Evolutionary conservation across 257 asterid genomes (phyloP).

Genomic region (Agastache rugosa): DNA sequence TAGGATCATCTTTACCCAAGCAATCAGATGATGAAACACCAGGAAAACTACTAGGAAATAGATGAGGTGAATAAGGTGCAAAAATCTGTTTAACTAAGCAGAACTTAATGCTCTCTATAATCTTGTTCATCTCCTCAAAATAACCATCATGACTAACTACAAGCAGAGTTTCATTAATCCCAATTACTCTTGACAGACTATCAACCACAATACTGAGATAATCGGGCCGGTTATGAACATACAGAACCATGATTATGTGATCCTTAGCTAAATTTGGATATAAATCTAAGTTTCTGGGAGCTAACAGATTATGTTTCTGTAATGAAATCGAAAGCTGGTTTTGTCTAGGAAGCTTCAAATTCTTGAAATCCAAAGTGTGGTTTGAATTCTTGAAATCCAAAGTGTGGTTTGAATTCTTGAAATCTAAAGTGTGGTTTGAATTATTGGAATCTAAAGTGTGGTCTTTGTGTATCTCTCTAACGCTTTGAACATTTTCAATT

Average conservation of each 20-base stretch:
- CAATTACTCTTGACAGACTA: constrained; percentile 72
- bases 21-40: constrained; percentile 71
- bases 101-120: constrained; percentile 66
- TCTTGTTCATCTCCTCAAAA: constrained; percentile 73
- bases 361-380: not conserved
- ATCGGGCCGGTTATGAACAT: constrained; percentile 94
- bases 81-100: constrained; percentile 91
- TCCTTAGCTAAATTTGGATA: constrained; percentile 64
- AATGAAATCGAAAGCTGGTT: constrained; percentile 61
- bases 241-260: constrained; percentile 74
- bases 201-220: constrained; percentile 72
- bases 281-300: constrained; percentile 74
- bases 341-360: constrained; percentile 62
- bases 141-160: constrained; percentile 93
- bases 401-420: constrained; percentile 1
- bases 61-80: constrained; percentile 88
- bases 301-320: constrained; percentile 61
- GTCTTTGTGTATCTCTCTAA: constrained; percentile 35
- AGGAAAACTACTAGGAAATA: constrained; percentile 64
- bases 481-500: constrained; percentile 40
- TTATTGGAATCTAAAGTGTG: constrained; percentile 22
- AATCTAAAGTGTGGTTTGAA: not conserved
- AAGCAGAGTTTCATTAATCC: constrained; percentile 79
- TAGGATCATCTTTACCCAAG: constrained; percentile 62
- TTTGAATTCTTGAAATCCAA: constrained; percentile 8